Evolutionary conservation across 2,329 filamentous ascomycete genomes (phyloP), one percentile per base, ranked within the genome.

Genomic region (Helotiales sp.): DNA sequence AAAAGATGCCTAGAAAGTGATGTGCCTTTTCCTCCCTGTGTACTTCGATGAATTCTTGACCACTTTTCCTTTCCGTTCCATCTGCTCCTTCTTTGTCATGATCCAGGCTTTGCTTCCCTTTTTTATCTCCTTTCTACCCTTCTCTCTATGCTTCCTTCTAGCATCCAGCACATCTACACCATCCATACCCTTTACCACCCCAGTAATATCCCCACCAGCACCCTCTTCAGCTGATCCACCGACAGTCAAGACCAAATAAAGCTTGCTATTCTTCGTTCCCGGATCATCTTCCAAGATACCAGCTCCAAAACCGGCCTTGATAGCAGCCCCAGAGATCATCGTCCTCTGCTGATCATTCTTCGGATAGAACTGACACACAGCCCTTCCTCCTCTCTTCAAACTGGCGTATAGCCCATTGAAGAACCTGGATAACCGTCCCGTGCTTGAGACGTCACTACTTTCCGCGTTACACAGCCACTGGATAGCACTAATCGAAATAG

Each of bases 381-480:
- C 95, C 34, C 91, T 83, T 1, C 91, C 95, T 5, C 95, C 95
- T 19, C 95, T 81, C 63, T 87, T 85, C 62, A 99, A 76, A 59
- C 86, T 87, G 0, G 91, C 89, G 74, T 98, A 99, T 1, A 99
- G 76, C 0, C 92, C 91, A 68, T 96, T 91, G 74, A 99, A 99
- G 71, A 99, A 99, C 44, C 93, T 81, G 4, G 84, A 82, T 25
- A 99, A 75, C 5, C 95, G 79, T 0, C 89, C 91, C 27, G 89
- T 83, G 0, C 92, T 89, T 1, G 84, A 90, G 0, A 95, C 93
- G 50, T 96, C 91, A 70, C 85, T 90, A 59, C 84, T 90, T 73
- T 98, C 95, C 38, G 93, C 95, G 73, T 96, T 98, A 74, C 95
- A 99, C 29, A 99, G 81, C 95, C 95, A 99, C 74, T 99, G 95